These are phyloP conservation scores for Passalora sequoiae DNA, from an alignment of 2,329 filamentous ascomycete genomes.

Conservation along the genomic window DNA sequence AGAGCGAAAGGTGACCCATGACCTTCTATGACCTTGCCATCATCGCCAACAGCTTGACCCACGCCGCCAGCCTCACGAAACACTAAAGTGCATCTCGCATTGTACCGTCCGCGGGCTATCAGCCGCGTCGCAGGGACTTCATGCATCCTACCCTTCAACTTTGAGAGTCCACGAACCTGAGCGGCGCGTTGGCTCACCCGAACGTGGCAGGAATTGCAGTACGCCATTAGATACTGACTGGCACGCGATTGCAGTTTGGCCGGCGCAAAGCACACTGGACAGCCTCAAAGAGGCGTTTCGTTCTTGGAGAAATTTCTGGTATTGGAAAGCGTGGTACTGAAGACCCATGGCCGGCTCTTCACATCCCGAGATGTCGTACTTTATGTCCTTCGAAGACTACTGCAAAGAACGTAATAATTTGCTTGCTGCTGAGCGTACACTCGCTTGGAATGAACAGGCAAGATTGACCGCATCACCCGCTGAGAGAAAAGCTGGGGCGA, in stretches of 20 bases:
- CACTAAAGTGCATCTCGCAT: no score
- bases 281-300: background rate
- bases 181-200: background rate
- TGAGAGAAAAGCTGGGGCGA: conserved; percentile 33
- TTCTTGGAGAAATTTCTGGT: background rate
- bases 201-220: background rate
- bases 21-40: no score
- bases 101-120: no score
- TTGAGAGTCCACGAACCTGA: no score
- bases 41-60: no score
- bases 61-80: no score
- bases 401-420: conserved; percentile 25
- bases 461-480: conserved; percentile 21
- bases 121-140: no score
- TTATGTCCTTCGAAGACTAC: conserved; percentile 21
- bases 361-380: background rate
- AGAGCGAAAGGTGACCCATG: no score
- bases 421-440: conserved; percentile 29
- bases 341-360: background rate
- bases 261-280: background rate
- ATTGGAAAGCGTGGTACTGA: background rate
- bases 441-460: conserved; percentile 37
- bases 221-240: conserved; percentile 1
- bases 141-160: no score
- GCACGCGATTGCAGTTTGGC: conserved; percentile 3